A percentile compares a stretch with the other conserved stretches of the same genome.
phyloP scores from a whole-genome alignment of 2,329 filamentous ascomycete species.

The Zymoseptoria tritici region DNA sequence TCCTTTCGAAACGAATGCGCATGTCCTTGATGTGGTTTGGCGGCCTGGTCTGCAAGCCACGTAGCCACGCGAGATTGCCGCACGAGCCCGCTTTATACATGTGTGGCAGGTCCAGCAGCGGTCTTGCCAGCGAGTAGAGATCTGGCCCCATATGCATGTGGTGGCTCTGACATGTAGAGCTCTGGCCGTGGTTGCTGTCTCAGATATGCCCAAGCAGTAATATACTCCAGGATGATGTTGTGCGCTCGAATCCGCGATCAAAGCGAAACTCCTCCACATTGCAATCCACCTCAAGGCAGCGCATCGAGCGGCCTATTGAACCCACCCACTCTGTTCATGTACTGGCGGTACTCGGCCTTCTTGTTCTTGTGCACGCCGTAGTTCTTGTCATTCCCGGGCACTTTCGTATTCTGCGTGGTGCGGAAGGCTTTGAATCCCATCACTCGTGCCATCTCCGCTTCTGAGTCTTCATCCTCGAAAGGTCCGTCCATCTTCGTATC shows the following conservation, averaged over 20 bases:
- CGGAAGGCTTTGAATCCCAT: conserved; percentile 89
- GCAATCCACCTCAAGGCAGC: not conserved
- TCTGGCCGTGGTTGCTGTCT: not conserved
- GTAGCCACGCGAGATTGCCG: not conserved
- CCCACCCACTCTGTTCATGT: conserved; percentile 80
- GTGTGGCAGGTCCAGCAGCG: not conserved
- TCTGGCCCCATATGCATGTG: not conserved
- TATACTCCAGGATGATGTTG: not conserved
- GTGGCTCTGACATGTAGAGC: not conserved
- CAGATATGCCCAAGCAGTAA: not conserved
- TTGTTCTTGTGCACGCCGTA: conserved; percentile 84
- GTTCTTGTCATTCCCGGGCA: conserved; percentile 72
- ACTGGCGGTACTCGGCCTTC: conserved; percentile 91
- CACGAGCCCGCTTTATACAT: not conserved
- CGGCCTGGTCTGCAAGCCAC: not conserved
- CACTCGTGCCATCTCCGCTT: conserved; percentile 69
- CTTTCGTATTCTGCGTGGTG: conserved; percentile 80
- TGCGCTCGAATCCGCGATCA: not conserved
- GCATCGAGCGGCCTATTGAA: conserved; percentile 61
- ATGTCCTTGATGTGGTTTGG: not conserved
- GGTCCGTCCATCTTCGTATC: conserved; percentile 18
- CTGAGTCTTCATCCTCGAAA: conserved; percentile 48
- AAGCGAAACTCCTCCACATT: not conserved
- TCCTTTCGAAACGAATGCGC: not conserved
- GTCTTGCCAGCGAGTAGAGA: not conserved